phyloP scores from a whole-genome alignment of 306 rosid species.

The Hylodesmum podocarpum region DNA sequence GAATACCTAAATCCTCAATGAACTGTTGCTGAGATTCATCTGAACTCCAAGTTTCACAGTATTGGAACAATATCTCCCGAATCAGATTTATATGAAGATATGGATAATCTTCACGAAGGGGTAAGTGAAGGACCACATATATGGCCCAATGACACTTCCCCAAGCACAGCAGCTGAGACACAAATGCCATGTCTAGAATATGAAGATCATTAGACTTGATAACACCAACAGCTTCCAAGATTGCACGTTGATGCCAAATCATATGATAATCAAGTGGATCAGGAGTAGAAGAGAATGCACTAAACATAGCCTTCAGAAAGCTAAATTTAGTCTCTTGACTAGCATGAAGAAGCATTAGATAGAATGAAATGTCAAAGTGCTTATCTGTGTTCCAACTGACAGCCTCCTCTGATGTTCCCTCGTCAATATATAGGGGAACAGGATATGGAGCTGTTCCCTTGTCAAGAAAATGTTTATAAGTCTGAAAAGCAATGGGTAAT shows the following conservation, averaged over 20 bases:
- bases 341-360: conserved; percentile 97
- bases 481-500: conserved; percentile 63
- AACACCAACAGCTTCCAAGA: conserved; percentile 87
- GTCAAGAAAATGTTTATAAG: conserved; percentile 72
- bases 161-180: conserved; percentile 80
- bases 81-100: conserved; percentile 78
- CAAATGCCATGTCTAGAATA: conserved; percentile 83
- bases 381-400: conserved; percentile 39
- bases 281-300: conserved; percentile 82
- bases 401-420: conserved; percentile 56
- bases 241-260: conserved; percentile 94
- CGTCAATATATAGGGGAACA: conserved; percentile 82
- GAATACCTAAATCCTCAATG: conserved; percentile 87
- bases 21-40: conserved; percentile 69
- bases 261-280: conserved; percentile 98
- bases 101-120: conserved; percentile 73
- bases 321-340: conserved; percentile 55
- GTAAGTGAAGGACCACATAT: conserved; percentile 92
- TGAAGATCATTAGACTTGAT: conserved; percentile 82
- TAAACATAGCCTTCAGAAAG: conserved; percentile 74
- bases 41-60: conserved; percentile 96
- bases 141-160: conserved; percentile 98
- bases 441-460: conserved; percentile 85
- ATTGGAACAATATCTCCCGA: conserved; percentile 90
- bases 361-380: conserved; percentile 79